These are phyloP conservation scores for Acarospora socialis DNA, from an alignment of 2,329 filamentous ascomycete genomes.

Conservation along the genomic window DNA sequence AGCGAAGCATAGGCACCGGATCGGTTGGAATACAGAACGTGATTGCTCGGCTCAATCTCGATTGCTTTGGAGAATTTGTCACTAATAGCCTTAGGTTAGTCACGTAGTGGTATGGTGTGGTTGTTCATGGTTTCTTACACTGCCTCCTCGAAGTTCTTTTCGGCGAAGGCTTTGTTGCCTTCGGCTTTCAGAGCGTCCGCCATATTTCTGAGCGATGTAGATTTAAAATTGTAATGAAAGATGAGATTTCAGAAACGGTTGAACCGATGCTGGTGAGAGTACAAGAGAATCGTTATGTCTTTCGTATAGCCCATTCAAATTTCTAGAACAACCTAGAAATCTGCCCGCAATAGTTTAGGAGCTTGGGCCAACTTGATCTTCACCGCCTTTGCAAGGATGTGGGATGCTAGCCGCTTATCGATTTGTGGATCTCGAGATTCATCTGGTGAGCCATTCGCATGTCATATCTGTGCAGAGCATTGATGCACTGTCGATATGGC, in stretches of 20 bases:
- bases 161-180: conserved; percentile 96
- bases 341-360: background rate
- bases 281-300: no score
- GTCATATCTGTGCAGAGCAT: background rate
- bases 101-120: conserved; percentile 5
- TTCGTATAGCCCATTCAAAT: no score
- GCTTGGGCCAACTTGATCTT: background rate
- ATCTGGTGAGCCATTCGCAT: background rate
- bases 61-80: conserved; percentile 93
- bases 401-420: background rate
- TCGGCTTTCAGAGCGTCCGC: conserved; percentile 82
- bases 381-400: background rate
- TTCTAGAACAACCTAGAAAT: conserved; percentile 1
- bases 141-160: conserved; percentile 91
- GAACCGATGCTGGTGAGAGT: no score
- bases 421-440: background rate
- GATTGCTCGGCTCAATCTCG: conserved; percentile 71
- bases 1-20: conserved; percentile 80
- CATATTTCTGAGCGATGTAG: no score
- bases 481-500: conserved; percentile 1
- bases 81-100: conserved; percentile 33
- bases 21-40: conserved; percentile 96
- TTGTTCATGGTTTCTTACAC: conserved; percentile 50
- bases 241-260: no score
- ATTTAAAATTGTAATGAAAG: no score